Base-by-base conservation (phyloP, 1,284 basidiomycete species). In the Pulchroboletus neoregius region DNA sequence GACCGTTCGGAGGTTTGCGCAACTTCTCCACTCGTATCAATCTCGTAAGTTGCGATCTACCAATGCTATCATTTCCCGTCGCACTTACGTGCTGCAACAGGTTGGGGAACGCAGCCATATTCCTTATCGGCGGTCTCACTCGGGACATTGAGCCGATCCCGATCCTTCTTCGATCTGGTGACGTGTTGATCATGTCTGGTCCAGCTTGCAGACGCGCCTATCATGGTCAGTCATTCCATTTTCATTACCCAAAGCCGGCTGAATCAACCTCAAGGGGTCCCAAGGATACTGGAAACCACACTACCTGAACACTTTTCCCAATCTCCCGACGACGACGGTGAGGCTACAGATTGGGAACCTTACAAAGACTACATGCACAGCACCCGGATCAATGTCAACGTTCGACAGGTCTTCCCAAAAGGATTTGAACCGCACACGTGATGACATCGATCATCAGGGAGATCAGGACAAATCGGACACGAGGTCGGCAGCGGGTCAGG, bases 181-280 rank as follows among this genome's bases (percentile, higher is more conserved):
- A 96, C 61, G 80, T 87, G 0, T 72, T 94, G n/a, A 82, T 95
- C 58, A 94, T 96, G 91, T 87, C 88, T 1, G 94, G 93, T 0
- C 87, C 87, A 20, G 69, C 72, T 20, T 89, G 89, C 54, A 75
- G 94, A 43, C 73, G 91, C 33, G 87, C 84, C 22, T 96, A 91
- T 62, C 93, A 96, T 57, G 93, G 87, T 84, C 35, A 41, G 74
- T 59, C 16, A 1, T 33, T 35, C 32, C 45, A 37, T 36, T 16
- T 20, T 16, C 48, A 10, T 10, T 33, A 23, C 39, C 24, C 49
- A 24, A 31, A 18, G 0, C 13, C 16, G 3, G 35, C 38, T 51
- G 12, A 48, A 13, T 34, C 41, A 8, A 16, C 11, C 18, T 23
- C 47, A 48, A 91, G 88, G 91, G n/a, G 80, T 96, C 1, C 93